Evolutionary conservation across 2,329 filamentous ascomycete species (phyloP), one percentile per base, ranked within the genome.

Genomic region (Samsoniella hepiali): DNA sequence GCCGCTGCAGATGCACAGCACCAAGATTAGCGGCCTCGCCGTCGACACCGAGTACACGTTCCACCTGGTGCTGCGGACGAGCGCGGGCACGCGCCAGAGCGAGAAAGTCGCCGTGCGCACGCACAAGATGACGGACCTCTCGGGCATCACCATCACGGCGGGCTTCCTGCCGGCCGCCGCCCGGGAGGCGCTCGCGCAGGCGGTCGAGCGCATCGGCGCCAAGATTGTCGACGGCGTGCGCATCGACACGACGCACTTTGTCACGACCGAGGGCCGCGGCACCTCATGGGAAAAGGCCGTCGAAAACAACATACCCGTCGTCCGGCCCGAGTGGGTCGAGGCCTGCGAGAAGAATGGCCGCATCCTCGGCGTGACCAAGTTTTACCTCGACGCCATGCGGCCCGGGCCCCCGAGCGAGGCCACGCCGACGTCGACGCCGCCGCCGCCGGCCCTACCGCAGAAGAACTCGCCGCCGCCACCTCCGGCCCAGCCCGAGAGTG

Each of bases 201-300:
- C 93, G 1, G 86, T 97, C 42, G 88, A 95, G 72, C 85, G 92
- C 68, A 96, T 99, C 69, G 95, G 95, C 56, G 95, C 92, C 65
- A 97, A 95, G 81, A 82, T 98, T 67, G 90, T 92, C 63, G 94
- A 97, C 69, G 85, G 85, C 13, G 93, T 98, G 58, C 86, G 94
- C 71, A 98, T 99, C 72, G 95, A 99, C 75, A 99, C 95, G 1
- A 99, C 95, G 17, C 95, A 99, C 77, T 99, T 99, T 74, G 92
- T 99, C 65, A 98, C 94, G 67, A 96, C 92, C 10, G 95, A 99
- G 75, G 93, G 93, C 36, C 83, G 93, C 63, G 95, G 95, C 38
- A 84, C 91, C 58, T 84, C 89, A 13, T 99, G 95, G 95, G 95
- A 99, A 78, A 96, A 95, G 81, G 95, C 95, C 1, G 89, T 94